Base-by-base conservation (phyloP, 2,329 filamentous ascomycete species). In the Neodidymelliopsis sp. region DNA sequence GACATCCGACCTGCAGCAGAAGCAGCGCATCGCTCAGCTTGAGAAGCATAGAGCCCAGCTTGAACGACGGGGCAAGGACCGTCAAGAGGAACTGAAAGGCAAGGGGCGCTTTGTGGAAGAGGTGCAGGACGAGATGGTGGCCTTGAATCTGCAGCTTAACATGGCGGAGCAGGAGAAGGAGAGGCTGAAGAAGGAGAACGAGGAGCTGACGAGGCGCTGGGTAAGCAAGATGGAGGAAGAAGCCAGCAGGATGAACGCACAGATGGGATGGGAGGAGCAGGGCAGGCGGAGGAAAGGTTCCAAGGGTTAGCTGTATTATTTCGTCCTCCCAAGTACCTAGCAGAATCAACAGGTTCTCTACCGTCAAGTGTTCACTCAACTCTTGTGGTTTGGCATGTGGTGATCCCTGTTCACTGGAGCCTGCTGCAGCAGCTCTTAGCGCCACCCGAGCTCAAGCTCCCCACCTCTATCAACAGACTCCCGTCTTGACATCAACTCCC, bases 61-160 rank as follows among this genome's bases (percentile, higher is more conserved):
- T 13, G 79, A 83, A 38, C 81, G 84, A 30, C 86, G 86, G 54
- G 76, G 96, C 29, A 86, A 84, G 56, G 93, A 97, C 71, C 80
- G 89, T 22, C 90, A 95, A 54, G 90, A 95, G 63, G 94, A 97
- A 77, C 74, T 97, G 23, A 83, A 81, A 46, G 90, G 86, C 50
- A 97, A 97, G 78, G 85, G 86, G 23, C 90, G 92, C 70, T 76
- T 97, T 57, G 81, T 96, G 2, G 88, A 91, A 78, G 84, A 93
- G 65, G 87, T 96, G 42, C 93, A 97, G 75, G 92, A 97, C 73
- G 94, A 99, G 73, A 87, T 96, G 74, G 86, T 96, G 39, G 87
- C 90, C 1, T 76, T 97, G 35, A 92, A 92, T 60, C 79, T 97
- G 58, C 89, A 97, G 73, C 80, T 97, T 31, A 91, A 94, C 60